A percentile compares a stretch with the other conserved stretches of the same genome.
phyloP scores from a whole-genome alignment of 192 early-diverging fungal genomes.

The Coemansia sp. region DNA sequence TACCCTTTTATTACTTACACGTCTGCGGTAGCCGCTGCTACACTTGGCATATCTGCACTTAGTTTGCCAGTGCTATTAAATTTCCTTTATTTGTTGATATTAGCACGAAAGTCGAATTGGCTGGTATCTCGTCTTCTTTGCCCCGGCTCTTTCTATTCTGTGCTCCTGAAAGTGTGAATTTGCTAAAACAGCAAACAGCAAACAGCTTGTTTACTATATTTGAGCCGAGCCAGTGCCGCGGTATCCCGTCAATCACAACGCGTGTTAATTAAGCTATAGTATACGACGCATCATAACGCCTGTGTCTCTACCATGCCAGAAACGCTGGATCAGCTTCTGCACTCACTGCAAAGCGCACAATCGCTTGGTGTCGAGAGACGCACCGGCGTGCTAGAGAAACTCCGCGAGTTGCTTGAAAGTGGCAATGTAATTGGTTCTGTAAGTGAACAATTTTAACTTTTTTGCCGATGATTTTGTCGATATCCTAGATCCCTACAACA shows the following conservation, averaged over 20 bases:
- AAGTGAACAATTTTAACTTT: constrained; percentile 9
- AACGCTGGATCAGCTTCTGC: constrained; percentile 41
- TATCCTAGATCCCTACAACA: too few relatives aligned
- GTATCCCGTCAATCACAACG: background rate
- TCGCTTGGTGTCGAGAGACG: constrained; percentile 30
- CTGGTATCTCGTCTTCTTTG: too few relatives aligned
- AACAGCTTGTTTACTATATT: constrained; percentile 8
- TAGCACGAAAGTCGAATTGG: too few relatives aligned
- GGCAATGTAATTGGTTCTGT: constrained; percentile 26
- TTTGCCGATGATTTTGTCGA: too few relatives aligned
- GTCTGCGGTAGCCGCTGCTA: background rate
- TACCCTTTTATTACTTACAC: background rate
- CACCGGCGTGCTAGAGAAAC: constrained; percentile 27
- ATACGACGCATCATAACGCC: background rate
- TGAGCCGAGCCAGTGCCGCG: background rate
- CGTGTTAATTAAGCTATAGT: background rate
- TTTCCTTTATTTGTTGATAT: too few relatives aligned
- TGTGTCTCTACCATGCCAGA: constrained; percentile 26
- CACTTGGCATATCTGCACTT: background rate
- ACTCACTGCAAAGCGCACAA: constrained; percentile 31
- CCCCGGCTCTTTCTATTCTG: too few relatives aligned
- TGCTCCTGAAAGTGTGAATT: too few relatives aligned
- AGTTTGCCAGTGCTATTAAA: too few relatives aligned
- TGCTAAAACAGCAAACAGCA: too few relatives aligned
- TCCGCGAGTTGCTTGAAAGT: constrained; percentile 16